Base-by-base conservation (phyloP, 257 asterid genomes). In the Scutellaria minor region DNA sequence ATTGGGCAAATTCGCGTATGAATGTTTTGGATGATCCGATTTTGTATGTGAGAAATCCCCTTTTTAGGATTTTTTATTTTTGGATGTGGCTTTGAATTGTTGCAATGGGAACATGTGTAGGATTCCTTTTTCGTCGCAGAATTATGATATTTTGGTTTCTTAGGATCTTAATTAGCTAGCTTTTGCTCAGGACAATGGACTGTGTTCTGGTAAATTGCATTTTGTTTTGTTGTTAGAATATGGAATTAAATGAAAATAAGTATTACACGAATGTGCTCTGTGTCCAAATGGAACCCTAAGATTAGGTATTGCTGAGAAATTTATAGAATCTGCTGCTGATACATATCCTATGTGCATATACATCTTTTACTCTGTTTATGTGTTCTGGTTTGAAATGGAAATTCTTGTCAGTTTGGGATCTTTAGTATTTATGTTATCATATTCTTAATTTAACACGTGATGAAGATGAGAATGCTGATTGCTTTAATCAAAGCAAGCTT, bases 161-260 rank as follows among this genome's bases (percentile, higher is more conserved):
- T 27, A 53, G 62, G 61, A 22, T 31, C 13, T 58, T 0, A 55
- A 13, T 60, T 24, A 18, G 64, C 37, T 7, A 44, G 12, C 11
- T 44, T 61, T 58, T n/a, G 41, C 54, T 68, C 52, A 60, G 62
- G 52, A 5, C 9, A 51, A 68, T 48, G 69, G 54, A 6, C 22
- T 47, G 57, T 3, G 14, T 52, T 53, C 53, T 39, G 62, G 71
- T 64, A 2, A 39, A 40, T 31, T 27, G 12, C 48, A 44, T 44
- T 44, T 10, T 44, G 48, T 6, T 44, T 31, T 31, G 18, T 31
- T 31, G 37, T 31, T 31, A 31, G 37, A 31, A 3, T 2, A 31
- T 31, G 37, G 37, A 31, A 31, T 31, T 31, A 31, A 31, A 31
- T 31, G 37, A 3, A 31, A 31, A 31, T 31, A 3, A 31, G 37